Evolutionary conservation across 1,284 basidiomycete species (phyloP).

Genomic region (Laetiporus sulphureus): DNA sequence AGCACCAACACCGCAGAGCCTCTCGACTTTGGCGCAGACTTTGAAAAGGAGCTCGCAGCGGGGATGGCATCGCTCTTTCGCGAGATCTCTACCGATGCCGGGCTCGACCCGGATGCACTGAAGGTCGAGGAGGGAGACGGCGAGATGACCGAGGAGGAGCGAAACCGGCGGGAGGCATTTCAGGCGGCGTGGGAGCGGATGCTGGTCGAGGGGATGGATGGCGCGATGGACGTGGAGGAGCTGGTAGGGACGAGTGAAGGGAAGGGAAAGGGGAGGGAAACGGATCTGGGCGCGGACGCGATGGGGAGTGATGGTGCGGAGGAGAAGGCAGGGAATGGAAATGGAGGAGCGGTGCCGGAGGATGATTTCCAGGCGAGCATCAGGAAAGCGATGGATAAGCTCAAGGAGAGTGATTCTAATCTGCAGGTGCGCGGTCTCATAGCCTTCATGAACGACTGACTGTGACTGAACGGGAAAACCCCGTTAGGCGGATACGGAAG

Average conservation of each 20-base stretch:
- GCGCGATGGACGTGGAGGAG: constrained; percentile 30
- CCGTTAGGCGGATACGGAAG: constrained; percentile 25
- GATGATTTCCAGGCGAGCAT: constrained; percentile 74
- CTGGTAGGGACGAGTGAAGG: constrained; percentile 11
- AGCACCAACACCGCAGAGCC: constrained; percentile 32
- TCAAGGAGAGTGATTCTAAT: constrained; percentile 67
- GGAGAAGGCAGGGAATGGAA: neutral
- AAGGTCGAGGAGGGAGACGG: constrained; percentile 21
- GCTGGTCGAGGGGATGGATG: constrained; percentile 65
- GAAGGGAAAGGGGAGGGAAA: constrained; percentile 22
- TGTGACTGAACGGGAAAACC: too few relatives aligned
- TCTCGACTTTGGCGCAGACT: constrained; percentile 38
- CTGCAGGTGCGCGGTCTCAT: constrained; percentile 29
- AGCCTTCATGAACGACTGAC: neutral
- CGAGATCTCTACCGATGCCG: constrained; percentile 44
- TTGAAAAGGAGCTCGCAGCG: constrained; percentile 68
- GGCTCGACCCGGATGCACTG: constrained; percentile 12
- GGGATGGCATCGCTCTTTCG: constrained; percentile 85
- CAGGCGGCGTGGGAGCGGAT: constrained; percentile 73
- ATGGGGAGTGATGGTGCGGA: too few relatives aligned
- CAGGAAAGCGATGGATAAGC: constrained; percentile 72
- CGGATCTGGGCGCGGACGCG: constrained; percentile 1
- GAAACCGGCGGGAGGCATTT: constrained; percentile 39
- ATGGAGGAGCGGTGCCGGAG: constrained; percentile 14
- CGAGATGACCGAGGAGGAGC: constrained; percentile 31